Evolutionary conservation across 371 early-diverging fungal genomes (phyloP).

Genomic region (Saksenaea oblongispora): DNA sequence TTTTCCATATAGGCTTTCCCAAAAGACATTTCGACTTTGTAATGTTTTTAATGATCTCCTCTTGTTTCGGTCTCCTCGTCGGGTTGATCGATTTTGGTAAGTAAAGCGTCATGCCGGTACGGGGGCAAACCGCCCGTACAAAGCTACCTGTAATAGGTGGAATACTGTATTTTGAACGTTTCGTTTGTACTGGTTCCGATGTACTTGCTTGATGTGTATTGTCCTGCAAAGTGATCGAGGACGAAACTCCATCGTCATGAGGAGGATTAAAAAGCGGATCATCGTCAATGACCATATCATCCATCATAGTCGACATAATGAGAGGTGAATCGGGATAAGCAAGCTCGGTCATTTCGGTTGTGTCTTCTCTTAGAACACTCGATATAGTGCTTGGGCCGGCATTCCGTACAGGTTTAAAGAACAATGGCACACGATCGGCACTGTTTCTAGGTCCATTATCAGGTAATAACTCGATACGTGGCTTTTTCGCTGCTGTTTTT

Average conservation of each 20-base stretch:
- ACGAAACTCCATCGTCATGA: not conserved
- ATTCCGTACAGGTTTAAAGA: constrained; percentile 7
- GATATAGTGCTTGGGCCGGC: not conserved
- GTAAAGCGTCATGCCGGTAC: constrained; percentile 49
- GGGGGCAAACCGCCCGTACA: constrained; percentile 26
- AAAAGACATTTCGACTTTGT: constrained; percentile 12
- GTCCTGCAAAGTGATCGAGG: not conserved
- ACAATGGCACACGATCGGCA: not conserved
- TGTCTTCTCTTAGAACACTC: not conserved
- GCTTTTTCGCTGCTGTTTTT: not conserved
- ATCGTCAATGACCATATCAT: constrained; percentile 9
- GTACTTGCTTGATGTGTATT: not conserved
- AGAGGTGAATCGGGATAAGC: not conserved
- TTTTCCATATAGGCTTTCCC: constrained; percentile 32
- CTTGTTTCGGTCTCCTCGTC: constrained; percentile 9
- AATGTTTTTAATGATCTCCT: constrained; percentile 10
- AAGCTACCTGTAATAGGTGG: constrained; percentile 24
- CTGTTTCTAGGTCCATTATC: not conserved
- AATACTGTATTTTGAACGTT: constrained; percentile 1
- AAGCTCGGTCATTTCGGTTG: constrained; percentile 1
- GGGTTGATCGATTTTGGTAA: constrained; percentile 38
- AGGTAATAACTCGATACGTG: not conserved
- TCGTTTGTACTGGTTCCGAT: not conserved
- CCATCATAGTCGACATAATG: not conserved
- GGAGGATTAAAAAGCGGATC: not conserved